phyloP scores from a whole-genome alignment of 306 rosid species.

The Quercus bicolor region DNA sequence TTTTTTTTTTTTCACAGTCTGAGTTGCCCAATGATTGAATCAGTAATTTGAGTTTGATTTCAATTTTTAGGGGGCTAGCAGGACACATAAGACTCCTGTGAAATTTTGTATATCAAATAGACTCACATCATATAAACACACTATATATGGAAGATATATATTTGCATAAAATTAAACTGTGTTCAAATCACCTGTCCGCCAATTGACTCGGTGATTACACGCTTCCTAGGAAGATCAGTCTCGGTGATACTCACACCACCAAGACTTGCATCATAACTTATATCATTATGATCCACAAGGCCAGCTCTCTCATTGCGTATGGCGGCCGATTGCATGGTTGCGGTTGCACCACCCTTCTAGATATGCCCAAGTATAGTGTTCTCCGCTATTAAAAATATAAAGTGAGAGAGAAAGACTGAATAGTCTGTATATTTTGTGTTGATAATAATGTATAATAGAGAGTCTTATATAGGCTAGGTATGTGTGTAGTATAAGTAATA shows the following conservation, averaged over 20 bases:
- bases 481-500: no score
- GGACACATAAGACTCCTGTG: no score
- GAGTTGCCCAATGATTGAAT: no score
- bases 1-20: no score
- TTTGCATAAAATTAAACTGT: neutral
- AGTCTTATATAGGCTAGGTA: no score
- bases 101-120: no score
- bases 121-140: no score
- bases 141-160: neutral
- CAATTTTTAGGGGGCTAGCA: no score
- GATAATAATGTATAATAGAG: no score
- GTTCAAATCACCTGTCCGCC: slow-evolving; percentile 41
- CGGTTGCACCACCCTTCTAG: slow-evolving; percentile 39
- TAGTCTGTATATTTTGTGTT: no score
- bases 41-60: no score
- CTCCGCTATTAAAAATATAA: slow-evolving; percentile 22
- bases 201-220: slow-evolving; percentile 24
- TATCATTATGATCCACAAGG: slow-evolving; percentile 21
- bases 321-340: slow-evolving; percentile 44
- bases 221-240: slow-evolving; percentile 28
- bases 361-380: slow-evolving; percentile 30
- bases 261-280: neutral
- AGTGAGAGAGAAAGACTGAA: no score
- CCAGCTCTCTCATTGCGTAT: slow-evolving; percentile 35
- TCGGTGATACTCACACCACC: slow-evolving; percentile 18